phyloP scores from a whole-genome alignment of 2,329 filamentous ascomycete species.

The Conoideocrella luteorostrata region DNA sequence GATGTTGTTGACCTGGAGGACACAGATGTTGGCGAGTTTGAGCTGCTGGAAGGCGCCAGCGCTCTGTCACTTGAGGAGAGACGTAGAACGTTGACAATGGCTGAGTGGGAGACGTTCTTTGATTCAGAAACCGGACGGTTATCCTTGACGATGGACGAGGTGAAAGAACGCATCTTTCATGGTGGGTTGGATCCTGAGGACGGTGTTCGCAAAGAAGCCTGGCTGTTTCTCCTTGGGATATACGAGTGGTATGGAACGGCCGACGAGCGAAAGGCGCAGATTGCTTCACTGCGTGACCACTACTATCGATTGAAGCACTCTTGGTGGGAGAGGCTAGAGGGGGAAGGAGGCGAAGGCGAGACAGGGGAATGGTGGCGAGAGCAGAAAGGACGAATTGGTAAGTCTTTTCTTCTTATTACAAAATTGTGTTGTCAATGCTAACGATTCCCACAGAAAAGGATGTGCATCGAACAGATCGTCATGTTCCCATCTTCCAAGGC shows the following conservation, averaged over 20 bases:
- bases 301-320: constrained; percentile 89
- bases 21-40: constrained; percentile 91
- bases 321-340: constrained; percentile 93
- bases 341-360: constrained; percentile 71
- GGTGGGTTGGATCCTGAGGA: constrained; percentile 85
- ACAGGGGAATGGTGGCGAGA: constrained; percentile 96
- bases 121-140: constrained; percentile 68
- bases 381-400: constrained; percentile 88
- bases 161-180: constrained; percentile 96
- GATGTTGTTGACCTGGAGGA: constrained; percentile 93
- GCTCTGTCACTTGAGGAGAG: constrained; percentile 69
- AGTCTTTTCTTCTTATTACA: constrained; percentile 24
- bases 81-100: constrained; percentile 67
- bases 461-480: constrained; percentile 92
- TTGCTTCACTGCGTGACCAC: constrained; percentile 82
- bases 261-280: constrained; percentile 75
- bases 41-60: constrained; percentile 77
- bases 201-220: constrained; percentile 90
- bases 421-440: constrained; percentile 9
- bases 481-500: constrained; percentile 88
- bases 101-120: constrained; percentile 91
- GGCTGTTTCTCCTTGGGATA: constrained; percentile 88
- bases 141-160: constrained; percentile 78
- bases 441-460: constrained; percentile 74
- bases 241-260: constrained; percentile 87